Conservation (phyloP, 1,284 basidiomycete species). For the Trichosporon coremiiforme region DNA sequence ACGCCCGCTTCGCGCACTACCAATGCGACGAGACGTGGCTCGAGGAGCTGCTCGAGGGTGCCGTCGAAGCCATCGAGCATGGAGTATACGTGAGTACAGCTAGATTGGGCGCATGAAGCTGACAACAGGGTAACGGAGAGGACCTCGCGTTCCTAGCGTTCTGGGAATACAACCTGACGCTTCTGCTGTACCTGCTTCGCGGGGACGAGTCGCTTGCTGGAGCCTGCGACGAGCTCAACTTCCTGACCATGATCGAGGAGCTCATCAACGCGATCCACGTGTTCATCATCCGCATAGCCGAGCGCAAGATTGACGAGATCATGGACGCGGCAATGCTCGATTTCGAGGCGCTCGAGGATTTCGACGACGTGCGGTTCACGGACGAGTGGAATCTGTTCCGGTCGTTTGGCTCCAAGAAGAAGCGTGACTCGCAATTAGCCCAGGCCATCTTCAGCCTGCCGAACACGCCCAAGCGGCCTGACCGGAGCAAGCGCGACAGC, state of each 20-base stretch:
- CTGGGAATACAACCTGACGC: conserved; percentile 89
- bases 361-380: conserved; percentile 85
- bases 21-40: conserved; percentile 85
- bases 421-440: conserved; percentile 54
- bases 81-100: conserved; percentile 74
- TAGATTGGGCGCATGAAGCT: not conserved
- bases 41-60: conserved; percentile 86
- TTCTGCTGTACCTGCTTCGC: conserved; percentile 86
- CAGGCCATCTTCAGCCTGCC: conserved; percentile 25
- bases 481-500: not conserved
- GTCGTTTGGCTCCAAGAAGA: conserved; percentile 67
- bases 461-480: conserved; percentile 15
- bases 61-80: conserved; percentile 88
- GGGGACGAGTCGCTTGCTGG: conserved; percentile 75
- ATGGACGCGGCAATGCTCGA: conserved; percentile 84
- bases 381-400: conserved; percentile 93
- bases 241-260: conserved; percentile 63
- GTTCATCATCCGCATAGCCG: conserved; percentile 90
- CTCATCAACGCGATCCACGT: conserved; percentile 94
- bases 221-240: conserved; percentile 75
- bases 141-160: conserved; percentile 85
- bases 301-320: conserved; percentile 81
- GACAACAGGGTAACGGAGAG: conserved; percentile 69
- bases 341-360: conserved; percentile 73
- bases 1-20: conserved; percentile 82